Evolutionary conservation across 768 basidiomycete species (phyloP).

Genomic region (Dentipellis sp.): DNA sequence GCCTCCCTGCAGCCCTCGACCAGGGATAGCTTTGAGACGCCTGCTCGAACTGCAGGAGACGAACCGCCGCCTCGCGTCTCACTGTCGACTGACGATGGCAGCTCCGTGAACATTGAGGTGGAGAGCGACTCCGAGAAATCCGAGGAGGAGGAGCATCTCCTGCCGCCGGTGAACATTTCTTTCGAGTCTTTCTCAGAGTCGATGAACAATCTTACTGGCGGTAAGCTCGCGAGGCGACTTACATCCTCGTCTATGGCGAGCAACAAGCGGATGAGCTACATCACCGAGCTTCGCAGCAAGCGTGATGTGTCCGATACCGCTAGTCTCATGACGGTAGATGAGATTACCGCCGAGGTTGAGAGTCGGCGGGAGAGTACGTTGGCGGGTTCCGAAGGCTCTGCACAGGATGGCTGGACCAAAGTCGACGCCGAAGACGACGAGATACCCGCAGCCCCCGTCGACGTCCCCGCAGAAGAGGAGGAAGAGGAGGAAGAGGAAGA

Average conservation of each 20-base stretch:
- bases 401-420: conserved; percentile 61
- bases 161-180: conserved; percentile 74
- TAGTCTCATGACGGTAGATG: conserved; percentile 90
- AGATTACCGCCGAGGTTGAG: conserved; percentile 94
- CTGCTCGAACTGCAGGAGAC: conserved; percentile 19
- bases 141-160: conserved; percentile 39
- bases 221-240: conserved; percentile 24
- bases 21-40: conserved; percentile 7
- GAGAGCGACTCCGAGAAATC: conserved; percentile 40
- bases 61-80: conserved; percentile 62
- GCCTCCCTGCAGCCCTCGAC: conserved; percentile 31
- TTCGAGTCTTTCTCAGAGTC: conserved; percentile 77
- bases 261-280: conserved; percentile 74
- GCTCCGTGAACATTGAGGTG: conserved; percentile 42
- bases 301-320: conserved; percentile 84
- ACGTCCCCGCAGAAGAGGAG: not conserved
- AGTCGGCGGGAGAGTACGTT: conserved; percentile 44
- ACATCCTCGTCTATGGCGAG: conserved; percentile 46
- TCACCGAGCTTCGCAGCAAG: conserved; percentile 73
- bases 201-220: conserved; percentile 43
- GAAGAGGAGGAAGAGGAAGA: conserved; percentile 32
- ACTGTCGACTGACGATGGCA: conserved; percentile 65
- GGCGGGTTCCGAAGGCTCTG: conserved; percentile 32
- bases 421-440: conserved; percentile 32
- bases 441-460: not conserved